phyloP scores from a whole-genome alignment of 2,329 filamentous ascomycete genomes.

The Ophiocordyceps robertsii region DNA sequence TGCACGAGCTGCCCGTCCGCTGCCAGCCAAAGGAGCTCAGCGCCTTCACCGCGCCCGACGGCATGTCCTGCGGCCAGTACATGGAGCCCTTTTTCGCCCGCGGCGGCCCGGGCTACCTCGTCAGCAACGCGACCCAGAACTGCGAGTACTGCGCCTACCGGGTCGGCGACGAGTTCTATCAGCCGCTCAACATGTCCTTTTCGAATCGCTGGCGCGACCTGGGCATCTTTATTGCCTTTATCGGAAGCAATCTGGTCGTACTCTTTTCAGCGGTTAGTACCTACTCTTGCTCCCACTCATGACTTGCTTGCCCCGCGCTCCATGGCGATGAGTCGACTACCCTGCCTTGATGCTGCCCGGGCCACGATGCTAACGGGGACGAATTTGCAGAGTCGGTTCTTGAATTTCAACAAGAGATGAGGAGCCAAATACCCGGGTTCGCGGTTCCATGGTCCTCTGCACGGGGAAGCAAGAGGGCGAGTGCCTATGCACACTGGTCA shows the following conservation, averaged over 20 bases:
- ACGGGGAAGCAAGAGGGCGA: neutral
- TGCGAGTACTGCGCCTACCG: constrained; percentile 78
- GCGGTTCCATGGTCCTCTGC: neutral
- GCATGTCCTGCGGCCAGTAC: constrained; percentile 60
- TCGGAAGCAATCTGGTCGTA: constrained; percentile 63
- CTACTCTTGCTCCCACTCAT: neutral
- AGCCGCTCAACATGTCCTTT: constrained; percentile 52
- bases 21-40: constrained; percentile 53
- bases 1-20: constrained; percentile 49
- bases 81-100: constrained; percentile 55
- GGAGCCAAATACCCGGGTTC: neutral
- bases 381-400: neutral
- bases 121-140: constrained; percentile 46
- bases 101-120: constrained; percentile 61
- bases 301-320: no score
- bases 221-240: constrained; percentile 64
- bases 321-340: no score
- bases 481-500: no score
- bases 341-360: no score
- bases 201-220: constrained; percentile 66
- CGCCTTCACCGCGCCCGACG: constrained; percentile 50
- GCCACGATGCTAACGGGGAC: no score
- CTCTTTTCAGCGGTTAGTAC: constrained; percentile 37
- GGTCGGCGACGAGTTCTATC: constrained; percentile 69
- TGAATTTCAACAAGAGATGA: constrained; percentile 4